Evolutionary conservation across 2,329 filamentous ascomycete species (phyloP).

Genomic region (Stachybotrys chlorohalonatus): DNA sequence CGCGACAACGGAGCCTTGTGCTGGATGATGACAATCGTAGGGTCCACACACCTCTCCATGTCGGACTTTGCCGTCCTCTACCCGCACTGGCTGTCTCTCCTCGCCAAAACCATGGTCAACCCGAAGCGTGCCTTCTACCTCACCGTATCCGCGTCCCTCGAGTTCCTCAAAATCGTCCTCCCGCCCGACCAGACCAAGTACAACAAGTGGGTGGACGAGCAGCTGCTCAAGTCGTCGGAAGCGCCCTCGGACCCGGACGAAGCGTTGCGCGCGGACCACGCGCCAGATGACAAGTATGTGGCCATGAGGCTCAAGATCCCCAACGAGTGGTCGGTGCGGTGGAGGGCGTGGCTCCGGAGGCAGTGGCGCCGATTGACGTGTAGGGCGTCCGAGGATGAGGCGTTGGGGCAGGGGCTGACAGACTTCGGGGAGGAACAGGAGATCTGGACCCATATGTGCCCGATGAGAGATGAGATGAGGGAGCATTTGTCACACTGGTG

Average conservation of each 20-base stretch:
- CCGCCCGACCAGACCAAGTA: constrained; percentile 36
- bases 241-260: constrained; percentile 27
- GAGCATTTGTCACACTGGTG: not conserved
- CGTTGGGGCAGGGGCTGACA: constrained; percentile 1
- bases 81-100: constrained; percentile 44
- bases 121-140: constrained; percentile 53
- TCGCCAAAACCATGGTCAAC: constrained; percentile 56
- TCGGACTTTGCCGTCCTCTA: constrained; percentile 60
- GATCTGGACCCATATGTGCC: constrained; percentile 2
- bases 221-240: constrained; percentile 33
- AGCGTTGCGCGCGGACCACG: constrained; percentile 40
- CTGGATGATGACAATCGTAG: constrained; percentile 44
- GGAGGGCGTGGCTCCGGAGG: constrained; percentile 33
- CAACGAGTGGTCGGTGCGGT: constrained; percentile 44
- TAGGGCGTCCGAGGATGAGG: constrained; percentile 21
- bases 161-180: constrained; percentile 49
- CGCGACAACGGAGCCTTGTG: constrained; percentile 32
- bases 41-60: constrained; percentile 57
- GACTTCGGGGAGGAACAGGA: constrained; percentile 2
- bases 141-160: constrained; percentile 52
- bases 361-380: constrained; percentile 10
- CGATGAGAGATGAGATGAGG: not conserved
- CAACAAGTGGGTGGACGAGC: constrained; percentile 44
- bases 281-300: constrained; percentile 49
- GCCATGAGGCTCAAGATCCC: constrained; percentile 47